These are phyloP conservation scores for Populus trichocarpa DNA, from an alignment of 441 rosid genomes.

Conservation along the genomic window DNA sequence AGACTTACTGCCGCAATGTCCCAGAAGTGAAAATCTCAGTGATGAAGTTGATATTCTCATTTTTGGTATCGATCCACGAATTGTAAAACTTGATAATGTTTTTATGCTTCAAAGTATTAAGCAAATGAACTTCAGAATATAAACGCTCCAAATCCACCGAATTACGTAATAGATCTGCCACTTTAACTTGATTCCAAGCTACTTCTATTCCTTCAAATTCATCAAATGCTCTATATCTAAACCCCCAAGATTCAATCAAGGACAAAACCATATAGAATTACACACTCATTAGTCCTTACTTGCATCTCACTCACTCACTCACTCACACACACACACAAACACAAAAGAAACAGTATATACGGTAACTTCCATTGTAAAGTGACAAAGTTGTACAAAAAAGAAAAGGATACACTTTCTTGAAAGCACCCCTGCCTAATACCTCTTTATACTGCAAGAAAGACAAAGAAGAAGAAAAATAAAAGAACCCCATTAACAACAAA, in stretches of 20 bases:
- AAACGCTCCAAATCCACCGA: slow-evolving; percentile 60
- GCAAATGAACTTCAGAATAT: slow-evolving; percentile 70
- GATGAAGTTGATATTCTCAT: slow-evolving; percentile 68
- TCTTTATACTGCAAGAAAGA: slow-evolving; percentile 53
- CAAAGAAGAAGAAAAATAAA: neutral
- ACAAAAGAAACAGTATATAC: neutral
- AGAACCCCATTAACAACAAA: slow-evolving; percentile 4
- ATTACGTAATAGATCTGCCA: slow-evolving; percentile 57
- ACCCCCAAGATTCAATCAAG: slow-evolving; percentile 34
- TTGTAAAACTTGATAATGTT: slow-evolving; percentile 62
- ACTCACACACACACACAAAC: neutral
- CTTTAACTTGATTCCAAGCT: slow-evolving; percentile 76
- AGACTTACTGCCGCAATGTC: slow-evolving; percentile 60
- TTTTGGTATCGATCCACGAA: slow-evolving; percentile 69
- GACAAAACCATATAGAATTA: slow-evolving; percentile 14
- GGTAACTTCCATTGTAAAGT: neutral
- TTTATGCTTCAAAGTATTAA: slow-evolving; percentile 64
- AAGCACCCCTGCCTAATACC: slow-evolving; percentile 76
- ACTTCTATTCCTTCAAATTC: slow-evolving; percentile 76
- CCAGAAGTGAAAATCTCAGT: slow-evolving; percentile 85
- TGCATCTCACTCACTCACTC: neutral
- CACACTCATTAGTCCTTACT: neutral
- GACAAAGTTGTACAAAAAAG: slow-evolving; percentile 24
- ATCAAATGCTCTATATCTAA: slow-evolving; percentile 77
- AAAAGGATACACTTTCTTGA: slow-evolving; percentile 81